Evolutionary conservation across 805 yeast species (phyloP), one percentile per base, ranked within the genome.

Genomic region (Teunomyces tritomae): DNA sequence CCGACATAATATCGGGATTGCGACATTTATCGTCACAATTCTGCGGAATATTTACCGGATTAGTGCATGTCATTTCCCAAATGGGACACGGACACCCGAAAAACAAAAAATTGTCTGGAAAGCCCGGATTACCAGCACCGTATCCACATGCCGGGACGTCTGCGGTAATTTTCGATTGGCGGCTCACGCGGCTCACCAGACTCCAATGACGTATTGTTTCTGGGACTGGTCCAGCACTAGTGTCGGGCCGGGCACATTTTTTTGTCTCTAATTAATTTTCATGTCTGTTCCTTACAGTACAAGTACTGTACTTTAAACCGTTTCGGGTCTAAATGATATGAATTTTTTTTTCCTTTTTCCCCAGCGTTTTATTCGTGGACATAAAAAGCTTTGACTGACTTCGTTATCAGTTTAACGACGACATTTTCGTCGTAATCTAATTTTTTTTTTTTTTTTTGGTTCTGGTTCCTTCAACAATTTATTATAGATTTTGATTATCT

Each of bases 121-220:
- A 26, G 8, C 16, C 29, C 40, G 40, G 40, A 11, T 26, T n/a
- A 28, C 13, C 29, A 16, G 28, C n/a, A n/a, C n/a, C n/a, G n/a
- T 8, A 13, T 5, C 14, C 28, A 37, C 16, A 35, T 26, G 13
- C 29, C 16, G 40, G 10, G n/a, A 37, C 17, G 17, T 8, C 8
- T 37, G 40, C 40, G 40, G 40, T 37, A 37, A 37, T 36, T 36
- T 24, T 24, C 26, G 8, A n/a, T 37, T 13, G 26, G 26, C 40
- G 40, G 40, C 28, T 11, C 9, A 20, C 13, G 28, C 40, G 40
- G 40, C 24, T 20, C 14, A 6, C 14, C 9, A 20, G 20, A 17
- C 24, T 7, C 14, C 28, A n/a, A 14, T 11, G 14, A 24, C 29
- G 28, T 17, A 35, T 9, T n/a, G 28, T 8, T 5, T 5, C 20